These are phyloP conservation scores for Hypoxylon cercidicola DNA, from an alignment of 495 filamentous ascomycete genomes.

Conservation along the genomic window DNA sequence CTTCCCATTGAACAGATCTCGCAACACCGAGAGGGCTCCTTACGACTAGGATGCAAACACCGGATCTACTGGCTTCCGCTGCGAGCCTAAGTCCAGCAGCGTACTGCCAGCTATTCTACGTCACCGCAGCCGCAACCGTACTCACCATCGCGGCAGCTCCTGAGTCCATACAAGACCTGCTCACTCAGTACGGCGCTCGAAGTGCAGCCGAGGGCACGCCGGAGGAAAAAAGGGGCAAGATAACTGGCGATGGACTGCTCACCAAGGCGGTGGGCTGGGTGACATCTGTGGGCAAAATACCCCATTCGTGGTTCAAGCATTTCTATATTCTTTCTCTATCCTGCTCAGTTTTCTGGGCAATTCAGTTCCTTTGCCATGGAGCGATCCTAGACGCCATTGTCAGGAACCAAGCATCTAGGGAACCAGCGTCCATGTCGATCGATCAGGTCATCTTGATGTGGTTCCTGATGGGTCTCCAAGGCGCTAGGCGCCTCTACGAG, in stretches of 20 bases:
- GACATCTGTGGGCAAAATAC: constrained; percentile 65
- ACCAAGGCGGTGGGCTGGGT: constrained; percentile 41
- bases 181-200: constrained; percentile 64
- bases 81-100: constrained; percentile 46
- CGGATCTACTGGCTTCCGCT: constrained; percentile 13
- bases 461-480: constrained; percentile 78
- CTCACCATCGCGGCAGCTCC: constrained; percentile 53
- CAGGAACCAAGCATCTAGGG: constrained; percentile 40
- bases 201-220: constrained; percentile 19
- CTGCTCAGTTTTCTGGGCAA: constrained; percentile 80
- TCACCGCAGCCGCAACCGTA: constrained; percentile 51
- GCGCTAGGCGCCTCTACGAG: constrained; percentile 78
- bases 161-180: constrained; percentile 48
- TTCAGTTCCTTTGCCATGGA: constrained; percentile 71
- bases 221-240: constrained; percentile 6
- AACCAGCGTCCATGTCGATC: constrained; percentile 63
- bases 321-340: constrained; percentile 82
- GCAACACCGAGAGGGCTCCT: background rate
- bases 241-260: constrained; percentile 30
- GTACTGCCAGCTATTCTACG: constrained; percentile 60
- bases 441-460: constrained; percentile 75
- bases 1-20: background rate
- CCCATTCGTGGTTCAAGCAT: constrained; percentile 86
- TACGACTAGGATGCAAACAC: constrained; percentile 13
- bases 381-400: constrained; percentile 57